Evolutionary conservation across 2,329 filamentous ascomycete species (phyloP), one percentile per base, ranked within the genome.

Genomic region (Diaporthe caulivora): DNA sequence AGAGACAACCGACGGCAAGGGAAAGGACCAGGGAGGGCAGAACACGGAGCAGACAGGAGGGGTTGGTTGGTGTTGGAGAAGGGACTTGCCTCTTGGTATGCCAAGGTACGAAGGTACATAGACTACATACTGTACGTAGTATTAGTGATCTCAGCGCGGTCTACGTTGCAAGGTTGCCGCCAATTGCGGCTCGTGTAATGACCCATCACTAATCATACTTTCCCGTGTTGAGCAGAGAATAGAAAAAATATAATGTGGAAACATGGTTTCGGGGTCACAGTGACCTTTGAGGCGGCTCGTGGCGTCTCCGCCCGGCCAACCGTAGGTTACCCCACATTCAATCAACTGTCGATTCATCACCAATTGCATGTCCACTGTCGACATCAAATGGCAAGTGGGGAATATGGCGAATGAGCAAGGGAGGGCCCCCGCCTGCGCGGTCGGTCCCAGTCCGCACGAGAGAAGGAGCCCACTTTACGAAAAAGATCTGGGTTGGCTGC

Each of bases 231-330:
- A 65, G 62, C n/a, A 49, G 29, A 34, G 44, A 29, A 40, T 34
- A 40, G 37, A 40, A 40, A 10, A 40, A 10, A 40, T 40, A 40
- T 9, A 9, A 40, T 40, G 1, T 51, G 60, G 60, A 37, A 65
- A 65, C 60, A 65, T 31, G 44, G 60, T 37, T 65, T 65, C 44
- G 60, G 60, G 62, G 62, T 67, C 62, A 67, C 62, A 53, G 62
- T 67, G 62, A 67, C 62, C 62, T 67, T 64, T 40, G 62, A 53
- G 47, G 47, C 47, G 62, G 62, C 62, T 65, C 62, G 62, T 51
- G 62, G 62, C 62, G 31, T 65, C 29, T 65, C 44, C 62, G 44
- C 60, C 42, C 10, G 60, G 60, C 44, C 42, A 49, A 26, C 37
- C n/a, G n/a, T n/a, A n/a, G 47, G 31, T 8, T 53, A 31, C 62